Conservation (phyloP, 371 early-diverging fungal species). For the Syncephalastrum racemosum region DNA sequence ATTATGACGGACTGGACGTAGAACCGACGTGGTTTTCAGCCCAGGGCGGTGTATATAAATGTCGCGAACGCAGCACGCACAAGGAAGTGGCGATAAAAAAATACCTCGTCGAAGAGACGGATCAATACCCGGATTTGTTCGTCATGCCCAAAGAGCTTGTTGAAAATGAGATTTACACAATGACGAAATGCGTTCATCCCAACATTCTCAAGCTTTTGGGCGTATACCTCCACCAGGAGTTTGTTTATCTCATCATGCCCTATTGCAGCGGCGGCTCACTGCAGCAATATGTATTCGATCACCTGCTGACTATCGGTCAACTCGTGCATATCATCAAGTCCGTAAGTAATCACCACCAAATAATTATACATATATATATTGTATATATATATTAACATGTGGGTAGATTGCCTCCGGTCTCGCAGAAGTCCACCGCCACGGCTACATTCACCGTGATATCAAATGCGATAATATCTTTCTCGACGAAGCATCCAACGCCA, state of each 20-base stretch:
- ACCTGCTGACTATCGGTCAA: slow-evolving; percentile 46
- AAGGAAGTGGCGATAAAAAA: slow-evolving; percentile 47
- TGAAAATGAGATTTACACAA: slow-evolving; percentile 52
- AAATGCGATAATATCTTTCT: slow-evolving; percentile 55
- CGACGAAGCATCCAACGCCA: slow-evolving; percentile 32
- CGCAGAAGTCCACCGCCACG: slow-evolving; percentile 45
- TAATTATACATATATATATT: neutral
- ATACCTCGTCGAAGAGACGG: slow-evolving; percentile 44
- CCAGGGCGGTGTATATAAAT: slow-evolving; percentile 51
- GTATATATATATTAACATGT: slow-evolving; percentile 5
- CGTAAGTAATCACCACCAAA: slow-evolving; percentile 20
- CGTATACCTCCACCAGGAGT: slow-evolving; percentile 48
- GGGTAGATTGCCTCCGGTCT: slow-evolving; percentile 46
- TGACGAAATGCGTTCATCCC: slow-evolving; percentile 49
- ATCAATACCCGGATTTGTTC: slow-evolving; percentile 43
- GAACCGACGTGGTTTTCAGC: slow-evolving; percentile 55
- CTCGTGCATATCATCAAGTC: slow-evolving; percentile 43
- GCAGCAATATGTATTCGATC: slow-evolving; percentile 52
- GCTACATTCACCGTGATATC: slow-evolving; percentile 53
- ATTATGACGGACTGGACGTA: slow-evolving; percentile 38
- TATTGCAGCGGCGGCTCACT: slow-evolving; percentile 50
- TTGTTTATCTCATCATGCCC: slow-evolving; percentile 51
- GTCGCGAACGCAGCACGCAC: slow-evolving; percentile 27
- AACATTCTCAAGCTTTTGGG: slow-evolving; percentile 43
- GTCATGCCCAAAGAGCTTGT: slow-evolving; percentile 54